A percentile compares a stretch with the other conserved stretches of the same genome.
Conservation (phyloP, 176 grass and related monocot species). For the Oryza longistaminata region DNA sequence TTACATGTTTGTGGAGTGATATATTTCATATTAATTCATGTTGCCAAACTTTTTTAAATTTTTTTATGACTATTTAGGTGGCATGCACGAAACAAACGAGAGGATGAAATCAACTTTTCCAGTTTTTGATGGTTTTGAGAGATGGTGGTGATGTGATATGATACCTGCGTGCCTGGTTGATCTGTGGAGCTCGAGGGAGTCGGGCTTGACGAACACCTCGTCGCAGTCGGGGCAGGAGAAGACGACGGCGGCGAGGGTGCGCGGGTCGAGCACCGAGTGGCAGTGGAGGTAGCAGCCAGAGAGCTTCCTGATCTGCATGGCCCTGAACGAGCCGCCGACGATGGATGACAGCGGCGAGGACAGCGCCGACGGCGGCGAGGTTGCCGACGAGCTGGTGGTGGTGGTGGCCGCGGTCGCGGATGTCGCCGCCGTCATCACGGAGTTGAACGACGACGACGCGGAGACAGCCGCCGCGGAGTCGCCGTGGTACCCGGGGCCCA, state of each 20-base stretch:
- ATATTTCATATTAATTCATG: no score
- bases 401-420: neutral
- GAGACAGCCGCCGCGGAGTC: conserved; percentile 46
- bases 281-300: conserved; percentile 75
- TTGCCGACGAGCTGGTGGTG: conserved; percentile 47
- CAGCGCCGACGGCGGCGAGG: conserved; percentile 43
- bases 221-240: conserved; percentile 65
- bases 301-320: conserved; percentile 70
- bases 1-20: no score
- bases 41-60: no score
- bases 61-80: no score
- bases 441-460: conserved; percentile 80
- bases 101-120: no score
- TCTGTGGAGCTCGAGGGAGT: conserved; percentile 70
- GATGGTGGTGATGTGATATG: no score
- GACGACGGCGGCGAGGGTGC: conserved; percentile 41
- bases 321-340: conserved; percentile 59
- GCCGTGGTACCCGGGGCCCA: conserved; percentile 18
- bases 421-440: conserved; percentile 36
- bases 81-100: no score
- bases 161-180: conserved; percentile 72
- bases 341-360: conserved; percentile 59
- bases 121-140: no score
- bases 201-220: conserved; percentile 69
- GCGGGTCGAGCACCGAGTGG: conserved; percentile 53